These are phyloP conservation scores for Draba incana DNA, from an alignment of 345 rosid species.

Conservation along the genomic window DNA sequence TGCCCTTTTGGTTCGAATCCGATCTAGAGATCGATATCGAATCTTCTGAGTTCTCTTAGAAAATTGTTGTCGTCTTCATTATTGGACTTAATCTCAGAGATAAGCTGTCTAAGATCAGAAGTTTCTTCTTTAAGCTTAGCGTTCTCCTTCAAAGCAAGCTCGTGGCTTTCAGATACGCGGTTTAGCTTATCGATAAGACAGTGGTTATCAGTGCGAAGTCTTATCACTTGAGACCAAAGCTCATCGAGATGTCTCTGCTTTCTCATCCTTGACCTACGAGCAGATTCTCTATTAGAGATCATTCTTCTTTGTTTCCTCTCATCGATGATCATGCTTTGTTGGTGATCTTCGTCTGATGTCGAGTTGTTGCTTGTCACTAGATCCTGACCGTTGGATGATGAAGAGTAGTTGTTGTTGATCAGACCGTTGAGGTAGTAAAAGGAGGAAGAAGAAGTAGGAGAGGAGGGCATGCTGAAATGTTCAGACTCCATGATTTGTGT, in stretches of 20 bases:
- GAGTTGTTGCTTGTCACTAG: constrained; percentile 67
- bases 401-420: constrained; percentile 45
- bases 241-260: constrained; percentile 96
- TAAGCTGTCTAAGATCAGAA: constrained; percentile 72
- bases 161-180: constrained; percentile 64
- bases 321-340: constrained; percentile 60
- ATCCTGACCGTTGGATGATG: constrained; percentile 46
- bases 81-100: constrained; percentile 46
- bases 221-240: constrained; percentile 80
- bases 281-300: constrained; percentile 97
- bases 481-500: constrained; percentile 35
- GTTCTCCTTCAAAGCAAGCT: constrained; percentile 69
- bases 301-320: constrained; percentile 93
- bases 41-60: constrained; percentile 57
- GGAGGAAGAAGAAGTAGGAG: constrained; percentile 42
- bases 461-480: constrained; percentile 49
- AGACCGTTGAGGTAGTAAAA: constrained; percentile 49
- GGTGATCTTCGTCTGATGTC: constrained; percentile 74
- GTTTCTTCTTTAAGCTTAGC: constrained; percentile 79
- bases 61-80: constrained; percentile 52
- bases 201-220: constrained; percentile 76
- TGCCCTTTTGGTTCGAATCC: constrained; percentile 23
- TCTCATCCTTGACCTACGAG: constrained; percentile 94
- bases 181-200: constrained; percentile 69
- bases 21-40: constrained; percentile 47